phyloP scores from a whole-genome alignment of 345 rosid genomes.

The Euphorbia pulcherrima region DNA sequence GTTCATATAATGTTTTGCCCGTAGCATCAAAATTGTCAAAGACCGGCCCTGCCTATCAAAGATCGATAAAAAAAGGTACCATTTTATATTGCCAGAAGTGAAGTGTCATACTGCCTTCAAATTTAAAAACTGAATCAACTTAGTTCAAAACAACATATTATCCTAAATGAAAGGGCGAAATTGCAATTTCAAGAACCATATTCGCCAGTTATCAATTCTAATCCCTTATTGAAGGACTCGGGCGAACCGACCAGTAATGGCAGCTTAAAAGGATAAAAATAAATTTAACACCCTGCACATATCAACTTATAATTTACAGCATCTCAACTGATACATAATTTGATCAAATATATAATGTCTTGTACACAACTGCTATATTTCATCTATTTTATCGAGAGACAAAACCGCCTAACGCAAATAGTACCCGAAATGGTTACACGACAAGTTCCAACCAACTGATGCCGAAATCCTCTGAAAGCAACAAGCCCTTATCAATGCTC shows the following conservation, averaged over 20 bases:
- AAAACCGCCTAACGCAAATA: slow-evolving; percentile 10
- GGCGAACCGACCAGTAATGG: background rate
- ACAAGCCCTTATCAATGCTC: background rate
- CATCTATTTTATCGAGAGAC: slow-evolving; percentile 9
- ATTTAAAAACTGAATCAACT: no score
- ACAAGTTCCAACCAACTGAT: background rate
- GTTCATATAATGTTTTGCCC: no score
- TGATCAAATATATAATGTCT: slow-evolving; percentile 3
- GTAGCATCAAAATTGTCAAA: no score
- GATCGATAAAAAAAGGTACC: no score
- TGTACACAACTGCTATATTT: background rate
- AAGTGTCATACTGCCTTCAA: no score
- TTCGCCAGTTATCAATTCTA: no score
- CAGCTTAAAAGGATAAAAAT: background rate
- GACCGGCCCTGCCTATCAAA: no score
- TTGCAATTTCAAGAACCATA: no score
- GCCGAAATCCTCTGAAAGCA: slow-evolving; percentile 2
- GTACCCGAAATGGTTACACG: background rate
- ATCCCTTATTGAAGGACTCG: no score
- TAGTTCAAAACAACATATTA: no score
- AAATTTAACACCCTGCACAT: slow-evolving; percentile 1
- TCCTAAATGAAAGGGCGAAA: no score
- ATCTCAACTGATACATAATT: slow-evolving; percentile 10
- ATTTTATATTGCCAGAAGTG: no score
- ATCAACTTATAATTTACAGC: slow-evolving; percentile 25